Evolutionary conservation across 75 land plant species (phyloP), one percentile per base, ranked within the genome.

Genomic region (Cupressus sempervirens): DNA sequence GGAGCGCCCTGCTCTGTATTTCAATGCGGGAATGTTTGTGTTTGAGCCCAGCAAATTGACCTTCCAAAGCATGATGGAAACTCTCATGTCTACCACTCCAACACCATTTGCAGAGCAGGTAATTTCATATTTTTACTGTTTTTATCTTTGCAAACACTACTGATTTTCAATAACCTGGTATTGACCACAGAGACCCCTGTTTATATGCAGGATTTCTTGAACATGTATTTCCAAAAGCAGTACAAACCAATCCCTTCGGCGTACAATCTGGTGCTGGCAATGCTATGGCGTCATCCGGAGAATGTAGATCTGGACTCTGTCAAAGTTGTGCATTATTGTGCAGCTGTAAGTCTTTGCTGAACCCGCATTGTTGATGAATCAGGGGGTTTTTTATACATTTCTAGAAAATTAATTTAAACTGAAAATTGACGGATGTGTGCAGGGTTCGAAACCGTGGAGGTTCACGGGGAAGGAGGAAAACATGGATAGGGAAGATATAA

Each of bases 371-470:
- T 82, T 12, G 35, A 34, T 82, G 48, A 43, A 12, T 11, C 5
- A 2, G 0, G 86, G 18, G 15, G 1, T 46, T 12, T 32, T 41
- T 68, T 1, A n/a, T 77, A 3, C 38, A 7, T 32, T 4, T 38
- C 6, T 82, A 23, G 30, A 82, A 50, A 26, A 18, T 53, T 83
- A 15, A n/a, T 50, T 15, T 83, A 18, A 75, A 36, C 73, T 41
- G 11, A 43, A 50, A 11, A 50, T 48, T 10, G 79, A 15, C 26
- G 50, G 10, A 50, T 50, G 52, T 38, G 75, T 35, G 58, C 88
- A 93, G 94, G 94, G 94, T 14, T 93, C 92, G 23, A 93, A 93
- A 85, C 94, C 92, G 50, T 93, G 94, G 94, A 86, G 91, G 82
- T 93, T 85, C 87, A 93, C 90, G 3, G 94, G 94, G 3, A 67